Percentiles rank a stretch among this genome's conserved stretches.
Evolutionary conservation across 1,139 yeast species (phyloP).

Genomic region (Suhomyces wounanorum): DNA sequence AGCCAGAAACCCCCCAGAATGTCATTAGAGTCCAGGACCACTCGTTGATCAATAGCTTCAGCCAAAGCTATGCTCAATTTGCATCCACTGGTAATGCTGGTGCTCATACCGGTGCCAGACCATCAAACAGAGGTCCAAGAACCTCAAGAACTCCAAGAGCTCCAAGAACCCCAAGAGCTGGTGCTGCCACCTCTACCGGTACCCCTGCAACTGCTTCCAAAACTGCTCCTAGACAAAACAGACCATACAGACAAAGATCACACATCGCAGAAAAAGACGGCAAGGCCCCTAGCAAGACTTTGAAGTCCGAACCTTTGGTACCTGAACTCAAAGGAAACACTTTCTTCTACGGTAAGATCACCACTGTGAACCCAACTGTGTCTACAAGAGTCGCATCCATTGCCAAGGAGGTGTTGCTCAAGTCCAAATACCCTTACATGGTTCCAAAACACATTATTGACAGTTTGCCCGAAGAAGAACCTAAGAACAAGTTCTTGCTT

Average conservation of each 20-base stretch:
- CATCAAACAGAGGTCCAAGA: slow-evolving; percentile 5
- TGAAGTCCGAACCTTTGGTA: slow-evolving; percentile 22
- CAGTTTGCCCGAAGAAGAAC: slow-evolving; percentile 26
- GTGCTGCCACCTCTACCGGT: neutral
- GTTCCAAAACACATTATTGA: slow-evolving; percentile 42
- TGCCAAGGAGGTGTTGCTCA: slow-evolving; percentile 40
- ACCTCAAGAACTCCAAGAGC: slow-evolving; percentile 8
- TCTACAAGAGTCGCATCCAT: slow-evolving; percentile 46
- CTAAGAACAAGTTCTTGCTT: slow-evolving; percentile 35
- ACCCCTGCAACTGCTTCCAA: slow-evolving; percentile 5
- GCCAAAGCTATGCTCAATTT: slow-evolving; percentile 11
- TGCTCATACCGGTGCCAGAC: neutral
- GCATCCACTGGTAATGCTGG: slow-evolving; percentile 6
- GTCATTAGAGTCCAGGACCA: slow-evolving; percentile 14
- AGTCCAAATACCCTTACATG: slow-evolving; percentile 46
- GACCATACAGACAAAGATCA: slow-evolving; percentile 7
- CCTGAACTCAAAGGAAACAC: slow-evolving; percentile 33
- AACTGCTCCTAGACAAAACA: slow-evolving; percentile 10
- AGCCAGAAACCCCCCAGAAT: slow-evolving; percentile 7
- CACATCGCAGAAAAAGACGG: slow-evolving; percentile 8
- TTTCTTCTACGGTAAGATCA: slow-evolving; percentile 44
- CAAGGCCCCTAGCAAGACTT: slow-evolving; percentile 15
- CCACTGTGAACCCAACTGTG: slow-evolving; percentile 33
- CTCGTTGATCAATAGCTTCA: slow-evolving; percentile 15
- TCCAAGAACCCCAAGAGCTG: slow-evolving; percentile 10